Percentiles rank a stretch among this genome's conserved stretches.
Conservation (phyloP, 306 rosid species). For the Spatholobus suberectus region DNA sequence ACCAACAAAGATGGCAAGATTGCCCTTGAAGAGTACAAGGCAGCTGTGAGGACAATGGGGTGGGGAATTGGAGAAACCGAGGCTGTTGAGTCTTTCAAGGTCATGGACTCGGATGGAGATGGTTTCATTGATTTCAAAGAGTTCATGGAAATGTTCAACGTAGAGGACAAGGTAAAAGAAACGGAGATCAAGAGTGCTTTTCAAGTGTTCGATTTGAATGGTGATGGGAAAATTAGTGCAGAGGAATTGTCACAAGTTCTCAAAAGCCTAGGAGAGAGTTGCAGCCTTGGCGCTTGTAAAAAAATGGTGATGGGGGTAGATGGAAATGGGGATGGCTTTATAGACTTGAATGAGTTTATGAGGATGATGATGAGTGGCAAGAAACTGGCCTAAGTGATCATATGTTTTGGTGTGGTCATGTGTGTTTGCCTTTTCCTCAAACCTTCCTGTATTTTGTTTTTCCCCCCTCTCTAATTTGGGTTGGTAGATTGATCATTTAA, state of each 20-base stretch:
- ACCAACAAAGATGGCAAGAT: conserved; percentile 68
- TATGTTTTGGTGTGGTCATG: not conserved
- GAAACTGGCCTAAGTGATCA: conserved; percentile 27
- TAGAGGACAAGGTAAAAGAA: conserved; percentile 44
- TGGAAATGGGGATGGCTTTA: conserved; percentile 65
- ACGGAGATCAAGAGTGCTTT: conserved; percentile 61
- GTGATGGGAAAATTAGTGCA: conserved; percentile 71
- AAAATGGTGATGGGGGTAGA: conserved; percentile 68
- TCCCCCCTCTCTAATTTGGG: not conserved
- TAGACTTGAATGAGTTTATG: conserved; percentile 63
- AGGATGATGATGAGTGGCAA: conserved; percentile 60
- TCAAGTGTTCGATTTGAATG: conserved; percentile 60
- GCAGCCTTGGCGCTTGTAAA: conserved; percentile 54
- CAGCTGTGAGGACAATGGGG: conserved; percentile 47
- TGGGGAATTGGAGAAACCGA: conserved; percentile 48
- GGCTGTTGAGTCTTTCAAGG: conserved; percentile 55
- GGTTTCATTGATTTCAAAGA: conserved; percentile 63
- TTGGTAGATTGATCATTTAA: not conserved
- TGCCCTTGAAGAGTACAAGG: conserved; percentile 66
- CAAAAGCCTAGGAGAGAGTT: conserved; percentile 58
- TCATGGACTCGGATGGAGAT: conserved; percentile 73
- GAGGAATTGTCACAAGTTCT: conserved; percentile 63
- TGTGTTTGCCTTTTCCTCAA: not conserved
- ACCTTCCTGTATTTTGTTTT: not conserved
- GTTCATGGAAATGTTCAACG: conserved; percentile 57